phyloP scores from a whole-genome alignment of 768 basidiomycete species.

The Kwoniella newhampshirensis region DNA sequence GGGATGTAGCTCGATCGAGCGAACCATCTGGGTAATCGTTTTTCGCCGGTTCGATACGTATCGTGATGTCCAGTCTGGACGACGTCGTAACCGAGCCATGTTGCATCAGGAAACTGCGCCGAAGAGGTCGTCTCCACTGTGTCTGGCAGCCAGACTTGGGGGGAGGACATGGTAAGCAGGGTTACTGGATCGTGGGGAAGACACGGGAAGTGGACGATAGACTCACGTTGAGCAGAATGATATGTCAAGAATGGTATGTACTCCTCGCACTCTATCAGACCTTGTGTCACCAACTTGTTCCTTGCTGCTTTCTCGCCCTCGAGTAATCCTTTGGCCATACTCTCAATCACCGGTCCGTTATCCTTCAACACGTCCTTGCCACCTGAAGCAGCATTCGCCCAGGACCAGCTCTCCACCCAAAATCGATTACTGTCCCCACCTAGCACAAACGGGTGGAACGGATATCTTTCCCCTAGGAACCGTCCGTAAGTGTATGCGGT shows the following conservation, averaged over 20 bases:
- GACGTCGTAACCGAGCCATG: slow-evolving; percentile 21
- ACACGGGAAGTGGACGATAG: too few relatives aligned
- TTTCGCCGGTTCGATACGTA: neutral
- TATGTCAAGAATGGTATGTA: slow-evolving; percentile 9
- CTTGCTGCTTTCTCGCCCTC: too few relatives aligned
- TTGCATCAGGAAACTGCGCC: slow-evolving; percentile 15
- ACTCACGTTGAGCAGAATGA: slow-evolving; percentile 6
- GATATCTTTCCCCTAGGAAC: slow-evolving; percentile 27
- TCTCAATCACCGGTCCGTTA: slow-evolving; percentile 9
- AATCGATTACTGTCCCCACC: slow-evolving; percentile 23
- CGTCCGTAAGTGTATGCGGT: slow-evolving; percentile 12
- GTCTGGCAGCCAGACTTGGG: slow-evolving; percentile 18
- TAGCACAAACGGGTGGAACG: slow-evolving; percentile 22
- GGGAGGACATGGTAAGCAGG: too few relatives aligned
- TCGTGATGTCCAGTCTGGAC: slow-evolving; percentile 24
- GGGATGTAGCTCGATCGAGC: too few relatives aligned
- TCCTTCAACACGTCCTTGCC: slow-evolving; percentile 8
- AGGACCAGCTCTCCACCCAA: slow-evolving; percentile 21
- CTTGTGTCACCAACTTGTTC: neutral
- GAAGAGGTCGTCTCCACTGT: slow-evolving; percentile 5
- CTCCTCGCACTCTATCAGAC: neutral
- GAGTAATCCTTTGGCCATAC: slow-evolving; percentile 17
- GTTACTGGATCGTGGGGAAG: neutral
- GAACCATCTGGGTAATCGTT: too few relatives aligned
- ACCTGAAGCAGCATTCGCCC: neutral